phyloP scores from a whole-genome alignment of 2,329 filamentous ascomycete genomes.

The Xylaria hypoxylon region DNA sequence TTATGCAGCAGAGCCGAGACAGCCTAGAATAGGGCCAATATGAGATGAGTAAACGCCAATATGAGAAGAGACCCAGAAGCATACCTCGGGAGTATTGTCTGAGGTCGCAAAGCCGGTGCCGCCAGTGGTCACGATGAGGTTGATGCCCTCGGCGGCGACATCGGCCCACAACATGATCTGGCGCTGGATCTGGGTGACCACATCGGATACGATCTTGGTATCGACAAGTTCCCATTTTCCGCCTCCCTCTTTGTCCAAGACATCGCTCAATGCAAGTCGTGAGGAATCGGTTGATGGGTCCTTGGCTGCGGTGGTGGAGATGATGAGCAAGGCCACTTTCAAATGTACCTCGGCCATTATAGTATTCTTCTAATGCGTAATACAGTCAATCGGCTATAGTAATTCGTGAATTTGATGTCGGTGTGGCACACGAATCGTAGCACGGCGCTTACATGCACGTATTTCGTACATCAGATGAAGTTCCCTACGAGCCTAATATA shows the following conservation, averaged over 20 bases:
- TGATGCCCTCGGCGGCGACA: conserved; percentile 66
- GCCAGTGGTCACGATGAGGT: conserved; percentile 88
- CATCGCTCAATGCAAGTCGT: conserved; percentile 72
- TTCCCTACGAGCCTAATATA: too few species aligned
- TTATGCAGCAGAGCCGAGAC: conserved; percentile 83
- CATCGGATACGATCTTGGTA: conserved; percentile 83
- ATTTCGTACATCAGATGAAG: background rate
- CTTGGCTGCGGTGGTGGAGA: conserved; percentile 89
- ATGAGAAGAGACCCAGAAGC: background rate
- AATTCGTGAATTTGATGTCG: background rate
- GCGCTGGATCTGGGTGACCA: conserved; percentile 77
- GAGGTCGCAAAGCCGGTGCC: conserved; percentile 91
- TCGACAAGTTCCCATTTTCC: conserved; percentile 78
- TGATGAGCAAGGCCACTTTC: conserved; percentile 81
- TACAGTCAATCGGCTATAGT: background rate
- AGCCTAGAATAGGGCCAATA: conserved; percentile 64
- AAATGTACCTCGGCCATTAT: conserved; percentile 57
- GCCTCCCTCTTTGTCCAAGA: conserved; percentile 74
- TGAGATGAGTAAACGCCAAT: background rate
- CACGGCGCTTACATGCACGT: background rate
- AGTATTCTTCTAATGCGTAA: conserved; percentile 50
- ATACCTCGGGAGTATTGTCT: conserved; percentile 89
- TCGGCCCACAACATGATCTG: conserved; percentile 81
- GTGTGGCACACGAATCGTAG: background rate
- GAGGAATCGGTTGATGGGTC: conserved; percentile 84